Evolutionary conservation across 2,329 filamentous ascomycete genomes (phyloP).

Genomic region (Ophiocordyceps camponoti-floridani): DNA sequence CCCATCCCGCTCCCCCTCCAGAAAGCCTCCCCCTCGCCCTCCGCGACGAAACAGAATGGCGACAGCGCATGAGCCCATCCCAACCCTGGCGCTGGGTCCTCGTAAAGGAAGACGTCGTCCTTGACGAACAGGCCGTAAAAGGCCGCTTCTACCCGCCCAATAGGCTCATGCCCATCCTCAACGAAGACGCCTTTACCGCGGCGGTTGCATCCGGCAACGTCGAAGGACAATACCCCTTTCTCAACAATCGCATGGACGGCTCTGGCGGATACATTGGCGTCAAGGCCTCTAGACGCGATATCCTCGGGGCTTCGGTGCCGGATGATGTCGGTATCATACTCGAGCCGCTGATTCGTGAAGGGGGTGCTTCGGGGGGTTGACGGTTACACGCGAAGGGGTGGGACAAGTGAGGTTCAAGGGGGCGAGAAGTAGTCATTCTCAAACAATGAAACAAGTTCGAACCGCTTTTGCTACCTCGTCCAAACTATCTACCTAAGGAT

Average conservation of each 20-base stretch:
- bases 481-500: too few relatives aligned
- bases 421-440: background rate
- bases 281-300: conserved; percentile 21
- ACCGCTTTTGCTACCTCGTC: too few relatives aligned
- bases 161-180: conserved; percentile 31
- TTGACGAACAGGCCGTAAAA: conserved; percentile 28
- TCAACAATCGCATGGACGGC: conserved; percentile 35
- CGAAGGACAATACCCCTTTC: conserved; percentile 25
- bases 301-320: conserved; percentile 23
- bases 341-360: conserved; percentile 18
- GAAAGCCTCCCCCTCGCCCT: conserved; percentile 23
- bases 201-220: conserved; percentile 20
- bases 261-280: conserved; percentile 21
- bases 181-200: conserved; percentile 18
- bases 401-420: background rate
- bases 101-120: conserved; percentile 24
- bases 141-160: conserved; percentile 42
- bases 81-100: conserved; percentile 20
- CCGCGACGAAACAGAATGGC: conserved; percentile 21
- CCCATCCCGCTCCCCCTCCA: too few relatives aligned
- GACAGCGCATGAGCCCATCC: conserved; percentile 14
- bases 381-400: background rate
- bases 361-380: background rate
- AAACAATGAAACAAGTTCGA: too few relatives aligned
- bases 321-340: conserved; percentile 15